phyloP scores from a whole-genome alignment of 1,284 basidiomycete genomes.

The Cutaneotrichosporon dermatis region DNA sequence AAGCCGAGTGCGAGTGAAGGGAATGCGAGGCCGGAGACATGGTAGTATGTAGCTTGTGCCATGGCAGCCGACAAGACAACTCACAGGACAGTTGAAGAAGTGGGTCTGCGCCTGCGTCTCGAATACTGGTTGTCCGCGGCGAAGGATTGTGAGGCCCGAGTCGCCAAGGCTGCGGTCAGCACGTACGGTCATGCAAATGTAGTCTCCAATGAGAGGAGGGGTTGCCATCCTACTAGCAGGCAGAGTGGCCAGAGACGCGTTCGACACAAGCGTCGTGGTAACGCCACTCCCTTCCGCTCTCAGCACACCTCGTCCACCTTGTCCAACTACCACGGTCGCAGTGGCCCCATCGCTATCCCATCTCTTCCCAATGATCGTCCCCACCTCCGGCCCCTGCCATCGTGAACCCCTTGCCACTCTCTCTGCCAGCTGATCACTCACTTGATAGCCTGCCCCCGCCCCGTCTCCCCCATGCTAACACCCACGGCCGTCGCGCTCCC shows the following conservation, averaged over 20 bases:
- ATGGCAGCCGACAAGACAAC: constrained; percentile 10
- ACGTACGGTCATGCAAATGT: no score
- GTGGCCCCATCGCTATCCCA: background rate
- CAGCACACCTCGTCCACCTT: no score
- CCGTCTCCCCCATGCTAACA: constrained; percentile 45
- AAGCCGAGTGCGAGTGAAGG: background rate
- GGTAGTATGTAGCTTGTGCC: background rate
- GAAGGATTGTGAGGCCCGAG: constrained; percentile 46
- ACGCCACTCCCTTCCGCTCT: no score
- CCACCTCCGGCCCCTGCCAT: no score
- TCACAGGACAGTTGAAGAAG: constrained; percentile 50
- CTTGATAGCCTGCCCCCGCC: constrained; percentile 52
- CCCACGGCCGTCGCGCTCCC: constrained; percentile 53
- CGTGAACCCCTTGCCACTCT: no score
- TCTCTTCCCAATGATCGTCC: background rate
- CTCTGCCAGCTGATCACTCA: constrained; percentile 22
- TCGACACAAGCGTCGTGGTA: no score
- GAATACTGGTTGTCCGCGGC: constrained; percentile 37
- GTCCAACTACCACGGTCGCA: no score
- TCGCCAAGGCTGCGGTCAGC: constrained; percentile 43
- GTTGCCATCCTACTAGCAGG: no score
- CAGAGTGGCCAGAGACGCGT: no score
- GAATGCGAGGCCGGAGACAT: no score
- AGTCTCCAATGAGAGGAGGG: no score
- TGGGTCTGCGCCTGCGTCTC: constrained; percentile 44